phyloP scores from a whole-genome alignment of 225 moss, liverwort and hornwort genomes.

The Ulota crispa region DNA sequence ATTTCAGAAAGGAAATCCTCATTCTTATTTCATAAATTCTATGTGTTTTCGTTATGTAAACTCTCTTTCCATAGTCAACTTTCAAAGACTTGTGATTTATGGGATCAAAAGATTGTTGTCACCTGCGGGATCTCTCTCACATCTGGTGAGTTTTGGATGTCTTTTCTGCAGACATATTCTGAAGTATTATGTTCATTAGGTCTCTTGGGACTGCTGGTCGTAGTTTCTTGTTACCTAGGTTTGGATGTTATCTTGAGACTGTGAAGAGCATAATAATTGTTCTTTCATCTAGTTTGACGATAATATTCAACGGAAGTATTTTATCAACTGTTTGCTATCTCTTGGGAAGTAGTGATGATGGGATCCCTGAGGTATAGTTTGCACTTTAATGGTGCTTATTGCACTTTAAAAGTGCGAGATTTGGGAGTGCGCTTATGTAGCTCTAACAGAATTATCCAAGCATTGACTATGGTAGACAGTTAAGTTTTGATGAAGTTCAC shows the following conservation, averaged over 20 bases:
- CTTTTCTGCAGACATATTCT: not conserved
- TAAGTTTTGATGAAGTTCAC: not conserved
- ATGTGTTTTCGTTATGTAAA: not conserved
- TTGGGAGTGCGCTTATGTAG: not conserved
- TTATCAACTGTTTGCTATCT: not conserved
- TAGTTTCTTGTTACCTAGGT: not conserved
- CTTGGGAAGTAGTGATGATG: constrained; percentile 14
- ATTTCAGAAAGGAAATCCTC: constrained; percentile 8
- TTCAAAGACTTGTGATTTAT: constrained; percentile 18
- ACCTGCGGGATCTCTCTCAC: not conserved
- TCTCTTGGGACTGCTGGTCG: not conserved
- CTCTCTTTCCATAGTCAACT: not conserved
- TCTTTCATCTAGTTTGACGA: not conserved
- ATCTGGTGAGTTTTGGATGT: constrained; percentile 23
- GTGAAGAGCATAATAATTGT: not conserved
- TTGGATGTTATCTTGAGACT: constrained; percentile 17
- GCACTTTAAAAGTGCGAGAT: not conserved
- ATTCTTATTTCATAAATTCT: not conserved
- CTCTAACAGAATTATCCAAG: not conserved
- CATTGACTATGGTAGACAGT: not conserved
- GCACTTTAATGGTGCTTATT: constrained; percentile 16
- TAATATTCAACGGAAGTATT: not conserved
- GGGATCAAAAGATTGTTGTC: constrained; percentile 17
- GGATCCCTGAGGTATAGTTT: not conserved
- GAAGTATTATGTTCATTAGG: not conserved